Evolutionary conservation across 2,329 filamentous ascomycete species (phyloP), one percentile per base, ranked within the genome.

Genomic region (Cladorrhinum sp.): DNA sequence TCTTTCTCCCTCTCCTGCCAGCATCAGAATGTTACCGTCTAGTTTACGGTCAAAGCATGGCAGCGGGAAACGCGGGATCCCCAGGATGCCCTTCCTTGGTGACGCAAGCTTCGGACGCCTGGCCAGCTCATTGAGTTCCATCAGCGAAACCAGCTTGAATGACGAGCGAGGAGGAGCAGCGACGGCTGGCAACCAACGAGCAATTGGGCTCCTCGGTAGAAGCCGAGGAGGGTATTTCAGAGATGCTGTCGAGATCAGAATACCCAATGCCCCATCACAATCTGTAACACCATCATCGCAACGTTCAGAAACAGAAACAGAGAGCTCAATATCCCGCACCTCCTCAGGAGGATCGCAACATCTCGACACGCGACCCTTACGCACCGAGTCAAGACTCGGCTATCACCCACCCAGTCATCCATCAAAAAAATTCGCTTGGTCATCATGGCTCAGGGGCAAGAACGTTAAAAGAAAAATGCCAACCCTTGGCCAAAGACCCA

Each of bases 211-310:
- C 1, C 62, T 67, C 12, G 66, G 65, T 16, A 67, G 62, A 12
- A 62, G 63, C 24, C 26, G 36, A 66, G 64, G 21, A 62, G 66
- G 18, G 61, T 61, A 39, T 69, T 74, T 72, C 57, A 67, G 70
- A 14, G 69, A 68, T 46, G 66, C 59, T 7, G 54, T 74, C n/a
- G 69, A 74, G 26, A 64, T 70, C 56, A 67, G 66, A 39, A 69
- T 74, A 9, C 72, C 71, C 33, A 71, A 67, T 30, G 64, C 70
- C 18, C 66, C 67, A 42, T 66, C 59, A n/a, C 68, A 66, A 2
- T 66, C 69, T 2, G 67, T 67, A 1, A 36, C 33, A 16, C 33
- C 33, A 36, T 46, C 10, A 55, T 55, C 5, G 58, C 57, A 6
- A 10, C 18, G 48, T 36, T 36, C 52, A 21, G 39, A 26, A 9